These are phyloP conservation scores for Chlamydomonas reinhardtii DNA, from an alignment of 163 green algal species.

Conservation along the genomic window DNA sequence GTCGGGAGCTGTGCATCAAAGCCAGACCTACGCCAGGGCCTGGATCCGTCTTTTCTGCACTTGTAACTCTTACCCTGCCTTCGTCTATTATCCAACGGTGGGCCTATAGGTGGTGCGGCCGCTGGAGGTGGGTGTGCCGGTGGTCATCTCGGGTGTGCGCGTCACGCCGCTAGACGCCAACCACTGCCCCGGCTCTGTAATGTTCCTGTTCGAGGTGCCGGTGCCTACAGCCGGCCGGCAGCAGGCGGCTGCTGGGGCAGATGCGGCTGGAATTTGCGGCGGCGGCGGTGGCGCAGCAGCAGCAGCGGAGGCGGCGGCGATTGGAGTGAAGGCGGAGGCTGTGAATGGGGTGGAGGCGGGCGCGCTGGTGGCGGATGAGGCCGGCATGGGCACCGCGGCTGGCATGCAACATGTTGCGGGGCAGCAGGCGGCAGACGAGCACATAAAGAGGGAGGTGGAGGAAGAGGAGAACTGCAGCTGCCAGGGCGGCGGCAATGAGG, in stretches of 20 bases:
- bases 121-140: slow-evolving; percentile 14
- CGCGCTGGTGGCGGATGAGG: too few relatives aligned
- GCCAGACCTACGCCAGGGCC: too few relatives aligned
- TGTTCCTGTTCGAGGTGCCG: slow-evolving; percentile 49
- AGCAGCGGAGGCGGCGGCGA: neutral
- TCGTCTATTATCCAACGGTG: too few relatives aligned
- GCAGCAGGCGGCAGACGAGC: too few relatives aligned
- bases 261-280: too few relatives aligned
- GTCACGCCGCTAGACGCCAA: slow-evolving; percentile 93
- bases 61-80: too few relatives aligned
- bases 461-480: neutral
- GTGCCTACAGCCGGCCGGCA: too few relatives aligned
- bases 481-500: neutral
- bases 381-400: too few relatives aligned
- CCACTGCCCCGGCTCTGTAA: slow-evolving; percentile 89
- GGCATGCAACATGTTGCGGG: too few relatives aligned
- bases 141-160: slow-evolving; percentile 62
- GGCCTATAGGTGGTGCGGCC: slow-evolving; percentile 28
- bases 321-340: neutral
- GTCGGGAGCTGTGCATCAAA: too few relatives aligned
- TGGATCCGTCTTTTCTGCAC: too few relatives aligned
- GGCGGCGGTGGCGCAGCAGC: neutral
- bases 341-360: neutral
- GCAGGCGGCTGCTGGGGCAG: neutral
- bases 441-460: neutral